Percentiles rank a stretch among this genome's conserved stretches.
These are phyloP conservation scores for Lachancea thermotolerans DNA, from an alignment of 805 yeast species.

Conservation along the genomic window DNA sequence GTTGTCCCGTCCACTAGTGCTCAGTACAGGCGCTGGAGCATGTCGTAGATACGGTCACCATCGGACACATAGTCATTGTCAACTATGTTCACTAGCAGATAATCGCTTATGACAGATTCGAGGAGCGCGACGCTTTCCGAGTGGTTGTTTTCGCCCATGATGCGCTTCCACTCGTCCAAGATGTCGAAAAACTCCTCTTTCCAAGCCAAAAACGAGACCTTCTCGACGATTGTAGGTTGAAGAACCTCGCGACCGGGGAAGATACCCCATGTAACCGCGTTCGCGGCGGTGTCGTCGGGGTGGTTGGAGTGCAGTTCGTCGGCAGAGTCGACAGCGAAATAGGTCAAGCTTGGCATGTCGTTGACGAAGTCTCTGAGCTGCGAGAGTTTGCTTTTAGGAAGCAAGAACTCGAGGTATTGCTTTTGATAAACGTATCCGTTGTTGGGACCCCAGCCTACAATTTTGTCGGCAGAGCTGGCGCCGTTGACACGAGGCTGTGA, in stretches of 20 bases:
- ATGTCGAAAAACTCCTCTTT: constrained; percentile 89
- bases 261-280: constrained; percentile 98
- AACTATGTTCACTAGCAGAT: constrained; percentile 77
- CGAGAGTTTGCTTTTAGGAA: constrained; percentile 45
- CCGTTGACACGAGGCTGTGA: constrained; percentile 95
- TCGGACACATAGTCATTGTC: constrained; percentile 69
- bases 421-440: constrained; percentile 92
- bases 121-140: constrained; percentile 24
- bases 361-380: constrained; percentile 41
- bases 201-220: constrained; percentile 91
- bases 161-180: constrained; percentile 69
- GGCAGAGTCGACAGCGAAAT: constrained; percentile 62
- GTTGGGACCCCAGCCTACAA: constrained; percentile 92
- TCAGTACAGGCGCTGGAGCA: constrained; percentile 32
- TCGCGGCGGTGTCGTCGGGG: constrained; percentile 61
- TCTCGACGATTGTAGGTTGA: constrained; percentile 95
- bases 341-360: constrained; percentile 51
- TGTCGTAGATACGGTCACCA: constrained; percentile 48
- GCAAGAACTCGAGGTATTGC: constrained; percentile 81
- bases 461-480: constrained; percentile 56
- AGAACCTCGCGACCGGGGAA: constrained; percentile 92
- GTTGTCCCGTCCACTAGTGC: constrained; percentile 36
- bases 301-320: constrained; percentile 62
- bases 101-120: constrained; percentile 40
- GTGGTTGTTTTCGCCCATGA: constrained; percentile 36